Base-by-base conservation (phyloP, 371 early-diverging fungal genomes). In the Syncephalastrum racemosum region DNA sequence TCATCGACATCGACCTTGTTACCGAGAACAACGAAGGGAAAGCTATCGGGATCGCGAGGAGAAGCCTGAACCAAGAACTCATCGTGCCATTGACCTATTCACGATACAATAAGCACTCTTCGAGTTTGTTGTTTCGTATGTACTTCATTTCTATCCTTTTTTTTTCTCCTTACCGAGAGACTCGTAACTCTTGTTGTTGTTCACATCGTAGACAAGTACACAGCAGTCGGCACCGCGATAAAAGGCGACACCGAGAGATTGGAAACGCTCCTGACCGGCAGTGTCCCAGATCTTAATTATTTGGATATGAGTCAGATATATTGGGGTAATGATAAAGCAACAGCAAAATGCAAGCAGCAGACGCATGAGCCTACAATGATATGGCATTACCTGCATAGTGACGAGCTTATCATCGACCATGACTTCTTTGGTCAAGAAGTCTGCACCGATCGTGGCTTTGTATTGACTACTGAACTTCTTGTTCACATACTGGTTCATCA, bases 361-460 rank as follows among this genome's bases (percentile, higher is more conserved):
- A 22, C 18, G 19, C 25, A 41, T 18, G 6, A 27, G 22, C 2
- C 44, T 4, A 46, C 65, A 53, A 5, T 31, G n/a, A n/a, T n/a
- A n/a, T n/a, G n/a, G n/a, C n/a, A 31, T 31, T 74, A 92, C 92
- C 88, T 96, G 97, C 84, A 97, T 90, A 23, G 93, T 96, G 19
- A 93, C 92, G 25, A 87, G 67, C 36, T 88, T 83, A 63, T 93
- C 93, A 64, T 93, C 93, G 20, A 95, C 89, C 53, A 88, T 75
- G n/a, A 98, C 90, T 71, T 97, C 97, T 69, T 99, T 99, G 60
- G 99, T 98, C 70, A 98, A 84, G 69, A 99, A 99, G 71, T 99
- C 98, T 36, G 99, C 99, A n/a, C 99, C 99, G 64, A 99, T 99
- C 51, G 99, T 99, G 27, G 99, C 98, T 74, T 99, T 98, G 84